Conservation (phyloP, 768 basidiomycete genomes). For the Trametes meyenii region DNA sequence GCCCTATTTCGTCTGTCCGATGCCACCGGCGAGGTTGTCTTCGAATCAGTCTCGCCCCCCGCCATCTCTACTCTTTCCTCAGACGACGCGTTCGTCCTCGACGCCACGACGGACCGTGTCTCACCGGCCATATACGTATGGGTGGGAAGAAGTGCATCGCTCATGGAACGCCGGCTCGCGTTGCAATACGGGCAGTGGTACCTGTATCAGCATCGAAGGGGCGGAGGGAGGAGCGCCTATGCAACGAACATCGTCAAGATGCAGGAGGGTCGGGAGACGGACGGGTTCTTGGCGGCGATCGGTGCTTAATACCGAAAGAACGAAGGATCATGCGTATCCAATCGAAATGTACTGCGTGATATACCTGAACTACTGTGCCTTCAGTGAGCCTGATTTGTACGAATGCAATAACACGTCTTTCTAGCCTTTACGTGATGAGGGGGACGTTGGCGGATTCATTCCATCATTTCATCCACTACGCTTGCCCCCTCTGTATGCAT, state of each 20-base stretch:
- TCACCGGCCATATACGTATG: conserved; percentile 58
- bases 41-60: conserved; percentile 39
- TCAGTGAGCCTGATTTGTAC: no score
- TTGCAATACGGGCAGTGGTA: conserved; percentile 60
- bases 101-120: conserved; percentile 39
- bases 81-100: conserved; percentile 55
- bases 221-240: conserved; percentile 24
- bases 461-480: background rate
- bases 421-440: background rate
- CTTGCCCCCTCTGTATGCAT: conserved; percentile 10
- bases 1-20: conserved; percentile 50
- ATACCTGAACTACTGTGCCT: no score
- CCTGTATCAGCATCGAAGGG: conserved; percentile 43
- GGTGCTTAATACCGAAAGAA: background rate
- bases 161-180: conserved; percentile 52
- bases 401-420: no score
- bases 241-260: conserved; percentile 52
- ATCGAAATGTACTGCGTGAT: background rate
- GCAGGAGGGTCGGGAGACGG: conserved; percentile 55
- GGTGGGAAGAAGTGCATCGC: conserved; percentile 54
- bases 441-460: background rate
- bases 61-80: conserved; percentile 44
- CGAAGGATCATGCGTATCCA: background rate
- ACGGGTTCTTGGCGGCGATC: conserved; percentile 42
- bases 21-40: conserved; percentile 42